Evolutionary conservation across 345 rosid genomes (phyloP), one percentile per base, ranked within the genome.

Genomic region (Populus davidiana): DNA sequence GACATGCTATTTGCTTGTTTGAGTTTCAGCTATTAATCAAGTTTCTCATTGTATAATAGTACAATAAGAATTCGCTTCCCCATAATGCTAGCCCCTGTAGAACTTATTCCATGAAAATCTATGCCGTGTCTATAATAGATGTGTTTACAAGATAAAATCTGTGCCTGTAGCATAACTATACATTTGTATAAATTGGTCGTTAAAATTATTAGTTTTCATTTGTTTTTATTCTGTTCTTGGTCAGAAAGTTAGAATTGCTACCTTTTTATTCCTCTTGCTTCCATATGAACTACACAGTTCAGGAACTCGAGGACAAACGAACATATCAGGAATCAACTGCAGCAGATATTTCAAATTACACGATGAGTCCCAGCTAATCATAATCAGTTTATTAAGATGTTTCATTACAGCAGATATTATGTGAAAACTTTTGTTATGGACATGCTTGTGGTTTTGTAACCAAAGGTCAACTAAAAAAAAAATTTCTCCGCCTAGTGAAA

Each of bases 1-100:
- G 41, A 12, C 61, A 54, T 7, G 61, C 61, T 54, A 9, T 54
- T 20, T 54, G 2, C 61, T 21, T 20, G 61, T 54, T 54, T 54
- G 61, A 54, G 61, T 54, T 21, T 6, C 61, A 54, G 61, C 61
- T 54, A 20, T n/a, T 9, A 50, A 50, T 50, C 56, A 54, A 54
- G 61, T 54, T 54, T 54, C 23, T 54, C 61, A 20, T 6, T 63
- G 69, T 74, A 44, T 20, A 41, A 64, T 74, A 63, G 77, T 63
- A 41, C 17, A 8, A 25, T 27, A 44, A 27, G 61, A 74, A 5
- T 64, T 11, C 8, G 7, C 33, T 63, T 43, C 25, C 35, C 12
- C 3, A 63, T 62, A 64, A 29, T 25, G 61, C 44, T 49, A 75
- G 61, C 56, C 27, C 38, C 59, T 41, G 25, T 18, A 25, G 36